Conservation (phyloP, 164 flowering plant species). For the Vitis cinerea region DNA sequence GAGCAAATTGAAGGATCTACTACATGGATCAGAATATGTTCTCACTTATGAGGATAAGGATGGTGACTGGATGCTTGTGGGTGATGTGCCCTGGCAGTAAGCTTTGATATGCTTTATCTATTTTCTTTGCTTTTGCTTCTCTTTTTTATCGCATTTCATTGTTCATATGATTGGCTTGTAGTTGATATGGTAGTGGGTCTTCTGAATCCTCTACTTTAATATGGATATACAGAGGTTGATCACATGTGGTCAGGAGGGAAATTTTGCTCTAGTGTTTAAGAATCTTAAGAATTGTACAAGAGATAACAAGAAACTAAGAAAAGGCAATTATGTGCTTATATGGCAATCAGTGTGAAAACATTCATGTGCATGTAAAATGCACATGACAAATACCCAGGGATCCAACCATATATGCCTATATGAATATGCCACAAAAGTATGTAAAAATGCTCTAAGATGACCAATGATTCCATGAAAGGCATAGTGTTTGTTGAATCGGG, state of each 20-base stretch:
- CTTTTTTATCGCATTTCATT: background rate
- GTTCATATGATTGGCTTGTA: background rate
- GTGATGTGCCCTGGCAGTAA: constrained; percentile 53
- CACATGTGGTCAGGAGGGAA: background rate
- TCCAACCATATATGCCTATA: no score
- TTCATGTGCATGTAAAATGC: no score
- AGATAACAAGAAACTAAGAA: no score
- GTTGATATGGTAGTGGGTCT: background rate
- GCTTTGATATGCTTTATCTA: constrained; percentile 4
- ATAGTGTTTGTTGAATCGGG: background rate
- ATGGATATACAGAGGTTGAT: background rate
- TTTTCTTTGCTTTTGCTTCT: background rate
- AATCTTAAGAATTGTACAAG: no score
- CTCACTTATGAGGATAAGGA: constrained; percentile 47
- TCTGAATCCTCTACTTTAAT: background rate
- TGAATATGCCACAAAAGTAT: no score
- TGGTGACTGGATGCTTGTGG: constrained; percentile 53
- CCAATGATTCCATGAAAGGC: background rate
- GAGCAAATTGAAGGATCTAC: constrained; percentile 42
- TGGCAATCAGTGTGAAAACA: no score
- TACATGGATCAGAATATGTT: constrained; percentile 48
- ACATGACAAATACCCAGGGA: no score
- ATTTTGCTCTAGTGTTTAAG: no score
- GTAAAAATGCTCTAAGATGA: background rate
- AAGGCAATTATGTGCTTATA: no score